Evolutionary conservation across 352 stramenopile species (phyloP).

Genomic region (Phytophthora constricta): DNA sequence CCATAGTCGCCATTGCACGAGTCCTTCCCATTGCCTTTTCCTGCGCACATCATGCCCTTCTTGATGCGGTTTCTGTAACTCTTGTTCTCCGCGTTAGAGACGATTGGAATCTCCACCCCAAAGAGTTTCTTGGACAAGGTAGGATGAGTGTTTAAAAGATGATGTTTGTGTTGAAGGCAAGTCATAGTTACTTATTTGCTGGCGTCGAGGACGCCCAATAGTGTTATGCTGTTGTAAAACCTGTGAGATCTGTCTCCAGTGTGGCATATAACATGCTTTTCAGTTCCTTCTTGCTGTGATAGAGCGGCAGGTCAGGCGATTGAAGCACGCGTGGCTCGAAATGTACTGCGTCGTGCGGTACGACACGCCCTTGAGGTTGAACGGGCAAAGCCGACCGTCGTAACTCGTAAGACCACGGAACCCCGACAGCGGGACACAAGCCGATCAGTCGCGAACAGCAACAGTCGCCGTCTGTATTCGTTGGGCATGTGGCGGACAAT

Average conservation of each 20-base stretch:
- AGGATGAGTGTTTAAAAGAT: background rate
- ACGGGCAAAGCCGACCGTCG: background rate
- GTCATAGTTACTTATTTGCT: background rate
- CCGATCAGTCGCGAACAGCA: slow-evolving; percentile 85
- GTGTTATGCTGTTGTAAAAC: slow-evolving; percentile 69
- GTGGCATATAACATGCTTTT: slow-evolving; percentile 66
- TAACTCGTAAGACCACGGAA: background rate
- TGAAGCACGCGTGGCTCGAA: background rate
- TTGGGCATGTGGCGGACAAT: slow-evolving; percentile 91
- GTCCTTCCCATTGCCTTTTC: slow-evolving; percentile 48
- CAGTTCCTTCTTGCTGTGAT: slow-evolving; percentile 83
- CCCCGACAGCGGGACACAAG: slow-evolving; percentile 27
- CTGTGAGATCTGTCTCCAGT: slow-evolving; percentile 69
- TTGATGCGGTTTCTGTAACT: slow-evolving; percentile 60
- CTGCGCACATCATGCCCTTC: slow-evolving; percentile 65
- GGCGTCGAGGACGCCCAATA: background rate
- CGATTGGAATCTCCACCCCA: slow-evolving; percentile 57
- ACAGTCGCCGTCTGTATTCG: slow-evolving; percentile 72
- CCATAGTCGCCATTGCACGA: slow-evolving; percentile 77
- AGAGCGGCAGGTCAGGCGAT: background rate
- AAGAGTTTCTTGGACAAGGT: slow-evolving; percentile 37
- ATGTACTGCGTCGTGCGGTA: slow-evolving; percentile 12
- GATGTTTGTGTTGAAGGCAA: too few species aligned
- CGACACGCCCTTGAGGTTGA: background rate
- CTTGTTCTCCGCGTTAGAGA: slow-evolving; percentile 60